Evolutionary conservation across 1,284 basidiomycete genomes (phyloP), one percentile per base, ranked within the genome.

Genomic region (Ceratobasidium sp.): DNA sequence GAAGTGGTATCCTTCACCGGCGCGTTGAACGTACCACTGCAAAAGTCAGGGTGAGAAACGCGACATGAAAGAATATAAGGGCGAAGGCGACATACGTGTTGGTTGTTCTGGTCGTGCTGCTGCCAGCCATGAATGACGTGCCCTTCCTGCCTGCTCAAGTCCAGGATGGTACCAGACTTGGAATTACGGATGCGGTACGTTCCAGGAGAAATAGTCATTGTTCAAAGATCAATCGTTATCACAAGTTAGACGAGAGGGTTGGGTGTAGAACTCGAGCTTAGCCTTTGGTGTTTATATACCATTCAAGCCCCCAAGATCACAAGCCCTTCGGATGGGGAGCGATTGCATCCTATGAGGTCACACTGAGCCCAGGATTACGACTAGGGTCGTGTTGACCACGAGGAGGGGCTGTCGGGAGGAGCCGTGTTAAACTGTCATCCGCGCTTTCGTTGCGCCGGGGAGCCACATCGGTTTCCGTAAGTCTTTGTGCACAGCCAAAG

Each of bases 61-160:
- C 14, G 24, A 14, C 2, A 17, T 9, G 27, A 22, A 29, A 8
- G n/a, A 22, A 19, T 15, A 24, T 19, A 33, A 19, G 47, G 22
- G 15, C 7, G 29, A 36, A 60, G 8, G 27, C 15, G 41, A 33
- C 69, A 17, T 54, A 73, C 71, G 29, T 73, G 71, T 29, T 73
- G 71, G 59, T 73, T 73, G 47, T 54, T 48, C 50, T 73, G 71
- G 59, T 63, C 54, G 33, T 63, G 71, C 50, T 73, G 27, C 57
- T 72, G 56, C 71, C 71, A 73, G 48, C 71, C 71, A 59, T 73
- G 71, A 19, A 73, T 63, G 22, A 22, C 48, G n/a, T 67, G 31
- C 4, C 36, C 33, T 1, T 73, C 71, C 71, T 54, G 62, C n/a
- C 71, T 47, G 71, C 71, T 73, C 31, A n/a, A 48, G 48, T 73